Percentiles rank a stretch among this genome's conserved stretches.
Conservation (phyloP, 1,139 yeast genomes). For the Kluyveromyces sp. region DNA sequence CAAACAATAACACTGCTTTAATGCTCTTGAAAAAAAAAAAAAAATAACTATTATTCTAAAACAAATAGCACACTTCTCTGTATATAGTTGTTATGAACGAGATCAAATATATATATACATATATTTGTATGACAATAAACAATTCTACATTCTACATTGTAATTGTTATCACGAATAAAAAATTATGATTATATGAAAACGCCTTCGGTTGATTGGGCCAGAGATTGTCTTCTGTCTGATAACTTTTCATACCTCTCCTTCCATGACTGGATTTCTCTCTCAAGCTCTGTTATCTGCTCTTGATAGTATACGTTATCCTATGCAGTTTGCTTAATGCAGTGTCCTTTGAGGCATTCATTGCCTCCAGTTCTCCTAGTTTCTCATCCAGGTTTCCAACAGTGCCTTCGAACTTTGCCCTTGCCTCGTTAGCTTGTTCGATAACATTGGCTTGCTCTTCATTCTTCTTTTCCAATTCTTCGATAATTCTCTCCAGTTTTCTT, state of each 20-base stretch:
- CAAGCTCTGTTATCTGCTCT: slow-evolving; percentile 39
- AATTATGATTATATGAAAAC: slow-evolving; percentile 15
- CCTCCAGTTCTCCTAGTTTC: slow-evolving; percentile 32
- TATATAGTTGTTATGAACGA: background rate
- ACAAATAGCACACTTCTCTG: background rate
- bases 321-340: slow-evolving; percentile 26
- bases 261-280: slow-evolving; percentile 62
- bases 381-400: slow-evolving; percentile 26
- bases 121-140: slow-evolving; percentile 2
- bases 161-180: background rate
- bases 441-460: slow-evolving; percentile 22
- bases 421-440: slow-evolving; percentile 29
- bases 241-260: slow-evolving; percentile 37
- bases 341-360: slow-evolving; percentile 31
- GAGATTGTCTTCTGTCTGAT: slow-evolving; percentile 16
- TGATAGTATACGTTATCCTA: slow-evolving; percentile 30
- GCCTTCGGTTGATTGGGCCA: slow-evolving; percentile 18
- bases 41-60: background rate
- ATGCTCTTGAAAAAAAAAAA: background rate
- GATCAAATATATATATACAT: background rate
- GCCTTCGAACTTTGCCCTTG: slow-evolving; percentile 33
- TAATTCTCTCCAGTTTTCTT: slow-evolving; percentile 32
- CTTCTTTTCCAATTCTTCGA: slow-evolving; percentile 28
- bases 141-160: too few relatives aligned
- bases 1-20: too few relatives aligned